phyloP scores from a whole-genome alignment of 805 yeast species.

The Candida arabinofermentans region DNA sequence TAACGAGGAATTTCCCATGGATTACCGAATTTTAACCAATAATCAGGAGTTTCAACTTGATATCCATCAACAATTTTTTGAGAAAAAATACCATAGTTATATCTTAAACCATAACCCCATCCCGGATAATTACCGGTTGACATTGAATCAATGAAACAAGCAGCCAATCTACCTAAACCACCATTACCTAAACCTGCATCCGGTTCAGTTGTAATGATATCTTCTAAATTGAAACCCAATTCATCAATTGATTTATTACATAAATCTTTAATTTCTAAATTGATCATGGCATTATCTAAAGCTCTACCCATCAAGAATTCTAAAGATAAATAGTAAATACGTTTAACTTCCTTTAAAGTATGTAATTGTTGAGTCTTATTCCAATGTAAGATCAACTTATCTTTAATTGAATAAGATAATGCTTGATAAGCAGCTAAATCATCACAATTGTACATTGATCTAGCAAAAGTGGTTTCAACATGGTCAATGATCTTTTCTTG shows the following conservation, averaged over 20 bases:
- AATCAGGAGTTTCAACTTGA: slow-evolving; percentile 92
- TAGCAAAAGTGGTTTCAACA: slow-evolving; percentile 88
- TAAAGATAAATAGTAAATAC: slow-evolving; percentile 81
- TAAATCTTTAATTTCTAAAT: slow-evolving; percentile 61
- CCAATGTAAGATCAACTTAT: slow-evolving; percentile 81
- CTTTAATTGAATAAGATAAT: slow-evolving; percentile 72
- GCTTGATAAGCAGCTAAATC: slow-evolving; percentile 91
- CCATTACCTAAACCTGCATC: slow-evolving; percentile 96
- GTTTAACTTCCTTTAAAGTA: slow-evolving; percentile 76
- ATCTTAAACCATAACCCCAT: slow-evolving; percentile 95
- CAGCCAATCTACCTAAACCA: slow-evolving; percentile 91
- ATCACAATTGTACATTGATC: slow-evolving; percentile 90
- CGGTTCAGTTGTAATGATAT: slow-evolving; percentile 78
- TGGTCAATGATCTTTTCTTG: slow-evolving; percentile 71
- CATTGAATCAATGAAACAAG: slow-evolving; percentile 87
- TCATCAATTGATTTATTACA: slow-evolving; percentile 56
- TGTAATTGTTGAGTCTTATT: slow-evolving; percentile 89
- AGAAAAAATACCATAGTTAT: slow-evolving; percentile 89
- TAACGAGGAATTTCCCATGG: slow-evolving; percentile 92
- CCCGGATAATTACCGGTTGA: slow-evolving; percentile 85
- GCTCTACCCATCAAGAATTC: slow-evolving; percentile 96
- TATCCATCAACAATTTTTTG: slow-evolving; percentile 88
- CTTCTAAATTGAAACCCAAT: slow-evolving; percentile 86
- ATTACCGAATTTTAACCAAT: slow-evolving; percentile 84
- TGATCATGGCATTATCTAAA: slow-evolving; percentile 87